phyloP scores from a whole-genome alignment of 805 yeast species.

The Schwanniomyces pseudopolymorphus region DNA sequence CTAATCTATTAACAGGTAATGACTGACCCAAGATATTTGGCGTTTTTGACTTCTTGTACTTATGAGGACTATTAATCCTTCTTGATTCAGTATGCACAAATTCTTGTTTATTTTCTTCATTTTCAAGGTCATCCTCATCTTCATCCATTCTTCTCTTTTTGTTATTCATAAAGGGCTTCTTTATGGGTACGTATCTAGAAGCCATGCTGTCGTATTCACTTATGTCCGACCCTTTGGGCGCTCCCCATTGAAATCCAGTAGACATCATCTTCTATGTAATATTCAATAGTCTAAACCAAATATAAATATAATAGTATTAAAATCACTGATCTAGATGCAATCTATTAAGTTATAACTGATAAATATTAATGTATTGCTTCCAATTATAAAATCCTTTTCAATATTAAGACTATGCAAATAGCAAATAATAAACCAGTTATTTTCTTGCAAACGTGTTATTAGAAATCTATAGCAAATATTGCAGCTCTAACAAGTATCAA shows the following conservation, averaged over 20 bases:
- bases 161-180: slow-evolving; percentile 3
- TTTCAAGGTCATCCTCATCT: slow-evolving; percentile 7
- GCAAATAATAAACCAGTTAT: background rate
- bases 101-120: background rate
- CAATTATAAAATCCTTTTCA: background rate
- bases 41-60: slow-evolving; percentile 34
- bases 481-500: background rate
- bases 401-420: background rate
- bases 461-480: background rate
- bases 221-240: background rate
- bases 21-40: slow-evolving; percentile 54
- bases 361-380: background rate
- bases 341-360: background rate
- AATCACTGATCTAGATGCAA: background rate
- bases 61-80: background rate
- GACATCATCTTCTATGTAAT: slow-evolving; percentile 15
- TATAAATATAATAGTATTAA: background rate
- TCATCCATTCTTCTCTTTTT: slow-evolving; percentile 16
- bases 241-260: slow-evolving; percentile 33
- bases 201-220: slow-evolving; percentile 1
- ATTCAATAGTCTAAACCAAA: background rate
- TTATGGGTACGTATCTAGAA: slow-evolving; percentile 3
- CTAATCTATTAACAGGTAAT: slow-evolving; percentile 60
- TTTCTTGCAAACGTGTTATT: background rate
- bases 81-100: background rate